Evolutionary conservation across 306 rosid genomes (phyloP), one percentile per base, ranked within the genome.

Genomic region (Casuarina cunninghamiana): DNA sequence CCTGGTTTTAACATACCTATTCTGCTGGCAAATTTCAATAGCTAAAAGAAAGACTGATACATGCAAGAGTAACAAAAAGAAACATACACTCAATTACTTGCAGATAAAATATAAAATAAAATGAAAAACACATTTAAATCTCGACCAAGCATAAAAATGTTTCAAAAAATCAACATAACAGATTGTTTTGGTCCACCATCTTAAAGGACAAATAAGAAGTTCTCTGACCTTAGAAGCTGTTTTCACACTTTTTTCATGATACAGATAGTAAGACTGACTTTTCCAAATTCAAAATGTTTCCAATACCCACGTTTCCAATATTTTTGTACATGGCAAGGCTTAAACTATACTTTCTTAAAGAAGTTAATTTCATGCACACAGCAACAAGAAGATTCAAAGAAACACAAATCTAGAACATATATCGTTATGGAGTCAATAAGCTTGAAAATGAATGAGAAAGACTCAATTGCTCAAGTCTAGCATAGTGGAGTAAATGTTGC

Each of bases 251-350:
- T 62, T 4, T 62, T 62, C 69, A 13, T 67, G 68, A 77, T 15
- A 17, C 50, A 2, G 9, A 9, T 53, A 17, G 55, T 41, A 77
- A 44, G 46, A 51, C 67, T 46, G 55, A 44, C n/a, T 46, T 37
- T 35, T 55, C 45, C 71, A 19, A 77, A 44, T 54, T 68, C 67
- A 32, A 50, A 53, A 68, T 3, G 7, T 19, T 67, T 77, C n/a
- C 4, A 19, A 11, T 44, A n/a, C n/a, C n/a, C n/a, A n/a, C n/a
- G n/a, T n/a, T n/a, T 42, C 17, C 57, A 62, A 15, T 32, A 51
- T 61, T 53, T 43, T 68, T 48, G 51, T 38, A 69, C n/a, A 39
- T 46, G 21, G 51, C 7, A 68, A 41, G 13, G 53, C 41, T 41
- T 19, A 53, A 26, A 26, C 32, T 26, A 26, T 26, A n/a, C n/a